A percentile compares a stretch with the other conserved stretches of the same genome.
Evolutionary conservation across 768 basidiomycete species (phyloP).

Genomic region (Podaxis rugospora): DNA sequence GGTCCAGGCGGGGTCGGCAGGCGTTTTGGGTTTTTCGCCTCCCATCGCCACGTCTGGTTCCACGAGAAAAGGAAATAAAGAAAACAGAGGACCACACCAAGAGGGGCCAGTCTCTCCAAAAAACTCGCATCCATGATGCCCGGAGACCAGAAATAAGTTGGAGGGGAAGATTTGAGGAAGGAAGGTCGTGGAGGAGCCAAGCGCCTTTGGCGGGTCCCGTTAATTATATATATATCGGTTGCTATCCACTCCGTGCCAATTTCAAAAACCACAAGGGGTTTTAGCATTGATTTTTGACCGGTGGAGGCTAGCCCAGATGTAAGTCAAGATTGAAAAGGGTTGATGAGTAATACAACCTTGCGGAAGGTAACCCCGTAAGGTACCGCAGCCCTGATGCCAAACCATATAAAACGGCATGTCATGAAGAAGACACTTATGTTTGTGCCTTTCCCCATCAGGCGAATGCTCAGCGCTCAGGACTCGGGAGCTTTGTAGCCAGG

Average conservation of each 20-base stretch:
- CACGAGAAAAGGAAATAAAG: not conserved
- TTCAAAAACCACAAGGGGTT: not conserved
- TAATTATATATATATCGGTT: not conserved
- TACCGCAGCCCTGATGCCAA: not conserved
- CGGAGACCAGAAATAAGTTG: not conserved
- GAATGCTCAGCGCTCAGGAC: too few species aligned
- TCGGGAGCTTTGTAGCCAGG: too few species aligned
- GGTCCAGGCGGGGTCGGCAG: constrained; percentile 18
- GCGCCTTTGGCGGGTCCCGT: not conserved
- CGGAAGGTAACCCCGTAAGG: not conserved
- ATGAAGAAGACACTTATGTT: not conserved
- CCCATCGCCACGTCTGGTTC: not conserved
- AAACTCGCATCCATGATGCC: not conserved
- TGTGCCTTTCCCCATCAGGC: not conserved
- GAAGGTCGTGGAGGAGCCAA: not conserved
- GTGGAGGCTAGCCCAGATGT: not conserved
- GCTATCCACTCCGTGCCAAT: not conserved
- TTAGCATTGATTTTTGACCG: not conserved
- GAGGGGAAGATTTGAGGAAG: not conserved
- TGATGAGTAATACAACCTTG: not conserved
- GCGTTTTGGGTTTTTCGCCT: not conserved
- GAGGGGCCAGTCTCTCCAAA: not conserved
- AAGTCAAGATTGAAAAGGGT: not conserved
- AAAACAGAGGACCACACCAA: not conserved
- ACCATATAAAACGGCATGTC: not conserved